Percentiles rank a stretch among this genome's conserved stretches.
These are phyloP conservation scores for Colletotrichum endophyticum DNA, from an alignment of 2,329 filamentous ascomycete species.

Conservation along the genomic window DNA sequence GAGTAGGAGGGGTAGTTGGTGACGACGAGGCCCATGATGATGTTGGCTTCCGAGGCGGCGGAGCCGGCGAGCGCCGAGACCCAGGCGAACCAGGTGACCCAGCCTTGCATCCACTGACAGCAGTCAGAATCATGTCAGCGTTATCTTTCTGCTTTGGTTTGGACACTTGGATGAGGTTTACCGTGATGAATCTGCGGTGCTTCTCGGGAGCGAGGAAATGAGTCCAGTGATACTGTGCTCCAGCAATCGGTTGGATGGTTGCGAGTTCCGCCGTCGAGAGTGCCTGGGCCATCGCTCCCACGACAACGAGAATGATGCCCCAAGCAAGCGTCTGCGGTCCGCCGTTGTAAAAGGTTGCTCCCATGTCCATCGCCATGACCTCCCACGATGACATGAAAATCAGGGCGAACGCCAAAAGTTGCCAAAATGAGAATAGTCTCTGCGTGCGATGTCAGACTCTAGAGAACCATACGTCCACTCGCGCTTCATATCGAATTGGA, in stretches of 20 bases:
- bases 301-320: constrained; percentile 13
- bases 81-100: constrained; percentile 19
- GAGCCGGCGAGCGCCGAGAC: constrained; percentile 15
- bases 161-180: background rate
- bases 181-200: constrained; percentile 15
- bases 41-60: constrained; percentile 13
- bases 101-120: constrained; percentile 16
- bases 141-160: rapidly evolving
- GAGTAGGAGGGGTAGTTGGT: constrained; percentile 12
- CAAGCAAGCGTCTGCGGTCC: constrained; percentile 16
- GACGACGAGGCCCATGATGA: constrained; percentile 17
- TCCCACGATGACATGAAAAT: constrained; percentile 21
- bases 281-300: constrained; percentile 15
- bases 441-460: background rate
- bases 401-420: constrained; percentile 7
- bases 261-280: constrained; percentile 26
- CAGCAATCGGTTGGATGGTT: constrained; percentile 26
- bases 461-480: background rate
- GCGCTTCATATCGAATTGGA: background rate
- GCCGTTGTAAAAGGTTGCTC: constrained; percentile 13
- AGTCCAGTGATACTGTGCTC: constrained; percentile 26
- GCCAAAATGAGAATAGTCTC: constrained; percentile 16
- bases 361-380: constrained; percentile 20
- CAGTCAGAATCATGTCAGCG: background rate
- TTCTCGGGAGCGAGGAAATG: constrained; percentile 13